Base-by-base conservation (phyloP, 2,329 filamentous ascomycete genomes). In the Pseudopyricularia javanii region DNA sequence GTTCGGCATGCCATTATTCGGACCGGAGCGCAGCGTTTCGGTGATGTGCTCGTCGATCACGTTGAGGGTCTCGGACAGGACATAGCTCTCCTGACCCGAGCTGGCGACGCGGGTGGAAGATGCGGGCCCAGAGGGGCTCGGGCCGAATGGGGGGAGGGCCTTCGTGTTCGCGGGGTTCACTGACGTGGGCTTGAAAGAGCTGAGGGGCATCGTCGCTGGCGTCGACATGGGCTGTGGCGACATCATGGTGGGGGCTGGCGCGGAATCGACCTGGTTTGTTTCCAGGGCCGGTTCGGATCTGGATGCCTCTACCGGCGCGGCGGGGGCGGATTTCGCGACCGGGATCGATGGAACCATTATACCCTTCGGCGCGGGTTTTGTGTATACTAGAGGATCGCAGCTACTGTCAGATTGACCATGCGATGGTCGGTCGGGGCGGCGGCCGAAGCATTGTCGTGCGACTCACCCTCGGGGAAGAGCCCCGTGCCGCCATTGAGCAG, bases 21-120 rank as follows among this genome's bases (percentile, higher is more conserved):
- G 70, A 7, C 77, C 70, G 17, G 76, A 78, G 56, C 78, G 73
- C 57, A 97, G 79, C 0, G 50, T 52, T 65, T 95, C 87, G 43
- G 89, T 95, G 60, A 97, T 95, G 64, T 96, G 91, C 68, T 97
- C 91, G 66, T 97, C 86, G 61, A 97, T 97, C 54, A 97, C 91
- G 62, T 90, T 95, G 51, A 97, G 71, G 0, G 91, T 96, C 66
- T 97, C 91, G 64, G 91, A 90, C 74, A 97, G 86, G 50, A 96
- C 91, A 11, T 88, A 86, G 63, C 82, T 86, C 52, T 83, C 79
- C 59, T 82, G 72, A 17, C 73, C 55, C 64, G 59, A 70, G 61
- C 37, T 43, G 7, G 55, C 62, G 45, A 68, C 50, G 11, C 65
- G 56, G 15, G 55, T 61, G 14, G 68, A 43, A 22, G 24, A 54